Evolutionary conservation across 2,329 filamentous ascomycete species (phyloP).

Genomic region (Microsporum ferrugineum): DNA sequence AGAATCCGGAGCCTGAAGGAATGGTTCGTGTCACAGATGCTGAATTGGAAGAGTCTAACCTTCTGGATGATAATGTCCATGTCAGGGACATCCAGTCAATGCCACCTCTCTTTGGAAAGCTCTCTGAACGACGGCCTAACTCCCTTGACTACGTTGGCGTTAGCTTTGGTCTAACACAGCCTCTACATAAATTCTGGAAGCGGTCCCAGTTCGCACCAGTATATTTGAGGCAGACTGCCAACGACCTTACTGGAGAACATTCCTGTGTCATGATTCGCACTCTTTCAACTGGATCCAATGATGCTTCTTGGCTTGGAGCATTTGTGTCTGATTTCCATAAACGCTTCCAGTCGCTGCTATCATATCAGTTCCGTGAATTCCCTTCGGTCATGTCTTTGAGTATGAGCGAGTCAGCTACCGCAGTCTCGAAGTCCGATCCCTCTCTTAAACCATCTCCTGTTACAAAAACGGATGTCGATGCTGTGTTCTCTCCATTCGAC

Average conservation of each 20-base stretch:
- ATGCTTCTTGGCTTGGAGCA: conserved; percentile 75
- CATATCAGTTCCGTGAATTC: conserved; percentile 85
- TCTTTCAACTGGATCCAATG: conserved; percentile 48
- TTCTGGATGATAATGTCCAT: conserved; percentile 78
- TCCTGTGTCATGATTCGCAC: conserved; percentile 94
- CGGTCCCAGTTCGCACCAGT: conserved; percentile 74
- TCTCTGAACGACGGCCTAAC: conserved; percentile 70
- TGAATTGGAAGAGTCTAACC: conserved; percentile 62
- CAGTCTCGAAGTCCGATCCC: conserved; percentile 56
- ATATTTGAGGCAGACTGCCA: conserved; percentile 87
- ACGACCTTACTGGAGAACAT: conserved; percentile 93
- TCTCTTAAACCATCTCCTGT: conserved; percentile 46
- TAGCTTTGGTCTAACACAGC: conserved; percentile 78
- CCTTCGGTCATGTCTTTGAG: conserved; percentile 65
- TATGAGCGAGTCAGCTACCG: conserved; percentile 73
- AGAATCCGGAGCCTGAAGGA: conserved; percentile 40
- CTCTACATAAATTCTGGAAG: conserved; percentile 96
- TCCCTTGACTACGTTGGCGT: conserved; percentile 87
- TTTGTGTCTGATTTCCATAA: conserved; percentile 89
- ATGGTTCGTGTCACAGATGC: conserved; percentile 71
- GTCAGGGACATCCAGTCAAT: conserved; percentile 83
- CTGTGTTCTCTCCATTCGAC: conserved; percentile 75
- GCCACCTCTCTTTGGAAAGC: conserved; percentile 82
- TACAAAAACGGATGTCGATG: conserved; percentile 64
- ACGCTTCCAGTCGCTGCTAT: conserved; percentile 80